A percentile compares a stretch with the other conserved stretches of the same genome.
Conservation (phyloP, 768 basidiomycete genomes). For the Lactarius quietus region DNA sequence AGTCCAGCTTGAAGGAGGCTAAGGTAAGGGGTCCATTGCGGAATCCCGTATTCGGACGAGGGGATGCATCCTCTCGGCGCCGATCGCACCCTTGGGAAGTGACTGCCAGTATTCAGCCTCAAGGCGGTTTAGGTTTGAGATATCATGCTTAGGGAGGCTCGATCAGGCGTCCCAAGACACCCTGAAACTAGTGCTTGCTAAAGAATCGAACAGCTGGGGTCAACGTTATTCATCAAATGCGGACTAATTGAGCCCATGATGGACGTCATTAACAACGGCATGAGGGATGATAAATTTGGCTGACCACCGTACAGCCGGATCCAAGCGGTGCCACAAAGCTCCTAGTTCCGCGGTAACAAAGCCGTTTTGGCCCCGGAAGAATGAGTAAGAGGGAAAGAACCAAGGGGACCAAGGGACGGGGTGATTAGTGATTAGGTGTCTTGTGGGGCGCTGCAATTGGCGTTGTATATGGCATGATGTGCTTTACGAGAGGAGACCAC, state of each 20-base stretch:
- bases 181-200: constrained; percentile 14
- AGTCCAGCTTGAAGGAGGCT: neutral
- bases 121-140: constrained; percentile 16
- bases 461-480: too few species aligned
- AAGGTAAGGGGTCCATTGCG: constrained; percentile 16
- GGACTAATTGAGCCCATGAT: constrained; percentile 15
- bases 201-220: neutral
- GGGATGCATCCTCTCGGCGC: constrained; percentile 9
- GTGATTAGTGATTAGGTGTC: constrained; percentile 14
- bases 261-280: constrained; percentile 9
- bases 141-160: neutral
- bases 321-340: constrained; percentile 6
- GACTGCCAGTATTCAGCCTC: constrained; percentile 7
- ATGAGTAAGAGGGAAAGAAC: neutral
- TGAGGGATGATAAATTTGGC: constrained; percentile 1
- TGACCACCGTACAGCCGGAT: neutral
- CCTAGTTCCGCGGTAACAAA: neutral
- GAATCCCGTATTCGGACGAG: constrained; percentile 12
- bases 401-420: neutral
- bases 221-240: constrained; percentile 6
- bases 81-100: constrained; percentile 24
- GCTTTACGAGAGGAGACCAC: constrained; percentile 15
- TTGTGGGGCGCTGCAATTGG: constrained; percentile 7
- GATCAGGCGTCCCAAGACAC: constrained; percentile 11
- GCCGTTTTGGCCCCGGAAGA: neutral